A percentile compares a stretch with the other conserved stretches of the same genome.
These are phyloP conservation scores for Xylariales sp. DNA, from an alignment of 2,329 filamentous ascomycete species.

Conservation along the genomic window DNA sequence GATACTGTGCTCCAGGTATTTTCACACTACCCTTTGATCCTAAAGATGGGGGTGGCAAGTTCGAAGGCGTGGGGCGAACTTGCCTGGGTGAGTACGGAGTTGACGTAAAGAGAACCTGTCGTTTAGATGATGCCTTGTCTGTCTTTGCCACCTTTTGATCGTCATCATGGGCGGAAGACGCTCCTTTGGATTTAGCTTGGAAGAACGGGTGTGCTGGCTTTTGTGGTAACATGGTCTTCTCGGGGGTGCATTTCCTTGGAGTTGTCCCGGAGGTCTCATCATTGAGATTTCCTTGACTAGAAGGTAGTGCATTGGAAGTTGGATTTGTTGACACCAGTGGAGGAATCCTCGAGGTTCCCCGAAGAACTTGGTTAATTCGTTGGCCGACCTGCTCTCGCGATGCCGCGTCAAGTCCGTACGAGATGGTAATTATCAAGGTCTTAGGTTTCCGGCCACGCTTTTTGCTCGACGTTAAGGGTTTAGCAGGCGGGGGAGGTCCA, in stretches of 20 bases:
- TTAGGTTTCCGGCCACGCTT: conserved; percentile 54
- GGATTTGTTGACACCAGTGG: conserved; percentile 42
- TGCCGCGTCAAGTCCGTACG: conserved; percentile 66
- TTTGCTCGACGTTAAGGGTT: conserved; percentile 47
- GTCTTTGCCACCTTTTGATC: conserved; percentile 44
- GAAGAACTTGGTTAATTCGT: conserved; percentile 73
- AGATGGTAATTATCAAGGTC: conserved; percentile 63
- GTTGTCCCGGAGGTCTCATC: conserved; percentile 8
- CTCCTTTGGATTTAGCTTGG: conserved; percentile 61
- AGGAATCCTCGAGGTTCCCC: conserved; percentile 42
- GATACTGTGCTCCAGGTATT: conserved; percentile 72
- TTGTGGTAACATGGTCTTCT: conserved; percentile 41
- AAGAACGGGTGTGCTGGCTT: conserved; percentile 72
- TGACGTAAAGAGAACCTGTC: conserved; percentile 60
- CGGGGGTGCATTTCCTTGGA: conserved; percentile 35
- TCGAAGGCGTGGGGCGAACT: conserved; percentile 46
- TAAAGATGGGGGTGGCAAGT: conserved; percentile 56
- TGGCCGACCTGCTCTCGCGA: conserved; percentile 63
- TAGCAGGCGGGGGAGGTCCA: conserved; percentile 69
- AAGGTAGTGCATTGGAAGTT: conserved; percentile 34
- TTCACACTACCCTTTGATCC: conserved; percentile 63
- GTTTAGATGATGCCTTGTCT: conserved; percentile 49
- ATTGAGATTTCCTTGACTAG: conserved; percentile 4
- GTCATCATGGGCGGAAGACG: conserved; percentile 36
- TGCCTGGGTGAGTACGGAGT: conserved; percentile 65